Base-by-base conservation (phyloP, 1,139 yeast species). In the Pichia sp. region DNA sequence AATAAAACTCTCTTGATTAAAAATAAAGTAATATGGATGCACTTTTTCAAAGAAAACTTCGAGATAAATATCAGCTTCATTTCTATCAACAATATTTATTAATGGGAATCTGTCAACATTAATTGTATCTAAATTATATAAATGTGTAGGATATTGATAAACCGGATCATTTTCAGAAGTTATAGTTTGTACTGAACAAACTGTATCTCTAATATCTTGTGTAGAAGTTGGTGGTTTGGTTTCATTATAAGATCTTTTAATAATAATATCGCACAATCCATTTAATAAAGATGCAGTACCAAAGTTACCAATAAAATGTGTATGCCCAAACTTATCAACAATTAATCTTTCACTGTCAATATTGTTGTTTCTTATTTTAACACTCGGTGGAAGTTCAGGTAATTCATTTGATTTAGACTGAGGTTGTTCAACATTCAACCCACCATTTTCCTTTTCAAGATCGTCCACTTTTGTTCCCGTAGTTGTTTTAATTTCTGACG, bases 21-120 rank as follows among this genome's bases (percentile, higher is more conserved):
- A 67, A 16, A 70, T 62, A 40, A 67, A 67, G 48, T 65, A 67
- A 51, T 66, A 67, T 0, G 70, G 72, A 51, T 70, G 73, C 11
- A 71, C 61, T 41, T 64, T 62, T 28, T 60, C 58, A 50, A 72
- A 70, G 48, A 70, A 72, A 4, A 60, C 57, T 7, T 62, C 55
- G 4, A 65, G 60, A 45, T 68, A 65, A 33, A 50, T 45, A 48
- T 67, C 65, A 2, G 71, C 67, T 46, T 62, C 69, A 12, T 54
- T 51, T 41, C 55, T 57, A 10, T 55, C 48, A 4, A 69, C 48
- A 12, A 65, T 50, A 40, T 59, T 55, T 9, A 67, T 53, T 36
- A 67, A 44, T 10, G 72, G 72, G 51, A 67, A 67, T 32, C 59
- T 51, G 11, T 60, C 56, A 27, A 62, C 51, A 39, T 61, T 59